phyloP scores from a whole-genome alignment of 495 filamentous ascomycete species.

The Cercophora scortea region DNA sequence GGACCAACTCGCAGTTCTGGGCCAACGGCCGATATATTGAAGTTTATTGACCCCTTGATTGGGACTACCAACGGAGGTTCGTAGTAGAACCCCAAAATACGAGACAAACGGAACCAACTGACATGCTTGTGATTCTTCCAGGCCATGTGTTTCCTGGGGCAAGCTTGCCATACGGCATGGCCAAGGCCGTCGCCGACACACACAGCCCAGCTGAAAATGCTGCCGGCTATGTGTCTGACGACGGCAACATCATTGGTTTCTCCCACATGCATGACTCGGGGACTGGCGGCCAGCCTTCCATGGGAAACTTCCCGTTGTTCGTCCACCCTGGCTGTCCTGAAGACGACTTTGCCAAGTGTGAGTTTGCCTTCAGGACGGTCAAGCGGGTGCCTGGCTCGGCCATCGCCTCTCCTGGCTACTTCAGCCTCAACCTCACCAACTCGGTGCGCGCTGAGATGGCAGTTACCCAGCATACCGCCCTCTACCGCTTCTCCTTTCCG shows the following conservation, averaged over 20 bases:
- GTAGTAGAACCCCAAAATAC: slow-evolving; percentile 4
- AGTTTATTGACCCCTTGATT: slow-evolving; percentile 48
- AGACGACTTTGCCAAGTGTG: slow-evolving; percentile 54
- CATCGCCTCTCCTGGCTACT: slow-evolving; percentile 60
- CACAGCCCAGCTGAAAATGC: slow-evolving; percentile 51
- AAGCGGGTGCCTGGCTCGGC: slow-evolving; percentile 42
- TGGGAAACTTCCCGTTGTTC: slow-evolving; percentile 74
- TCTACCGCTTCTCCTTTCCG: slow-evolving; percentile 64
- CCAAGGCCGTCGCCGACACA: slow-evolving; percentile 60
- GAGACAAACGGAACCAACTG: background rate
- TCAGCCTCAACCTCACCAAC: slow-evolving; percentile 52
- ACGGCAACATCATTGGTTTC: slow-evolving; percentile 41
- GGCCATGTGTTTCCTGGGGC: slow-evolving; percentile 68
- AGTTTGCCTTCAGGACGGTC: slow-evolving; percentile 45
- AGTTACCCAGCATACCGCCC: slow-evolving; percentile 50
- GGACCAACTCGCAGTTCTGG: background rate
- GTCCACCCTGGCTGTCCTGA: slow-evolving; percentile 56
- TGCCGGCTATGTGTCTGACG: slow-evolving; percentile 60
- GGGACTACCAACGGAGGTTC: slow-evolving; percentile 54
- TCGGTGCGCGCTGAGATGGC: slow-evolving; percentile 68
- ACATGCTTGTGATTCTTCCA: slow-evolving; percentile 1
- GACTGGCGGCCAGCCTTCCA: slow-evolving; percentile 47
- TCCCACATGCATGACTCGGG: slow-evolving; percentile 64
- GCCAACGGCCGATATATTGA: slow-evolving; percentile 24
- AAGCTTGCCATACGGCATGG: slow-evolving; percentile 65